phyloP scores from a whole-genome alignment of 2,329 filamentous ascomycete genomes.

The Zopfia rhizophila region DNA sequence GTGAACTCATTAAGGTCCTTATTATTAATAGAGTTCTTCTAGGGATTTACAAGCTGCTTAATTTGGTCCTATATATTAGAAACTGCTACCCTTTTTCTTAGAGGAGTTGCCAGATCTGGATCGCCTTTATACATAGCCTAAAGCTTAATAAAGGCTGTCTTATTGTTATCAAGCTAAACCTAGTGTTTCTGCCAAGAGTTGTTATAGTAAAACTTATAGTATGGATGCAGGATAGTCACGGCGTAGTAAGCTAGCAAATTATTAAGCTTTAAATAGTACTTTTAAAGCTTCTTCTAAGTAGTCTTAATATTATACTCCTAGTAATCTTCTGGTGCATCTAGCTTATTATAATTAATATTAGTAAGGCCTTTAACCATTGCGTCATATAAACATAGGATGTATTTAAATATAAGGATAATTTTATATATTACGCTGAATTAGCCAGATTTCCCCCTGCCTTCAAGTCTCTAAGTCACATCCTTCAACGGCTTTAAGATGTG shows the following conservation, averaged over 20 bases:
- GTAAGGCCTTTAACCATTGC: neutral
- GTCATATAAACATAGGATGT: constrained; percentile 1
- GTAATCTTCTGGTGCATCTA: constrained; percentile 7
- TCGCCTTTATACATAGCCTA: too few relatives aligned
- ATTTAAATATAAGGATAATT: constrained; percentile 5
- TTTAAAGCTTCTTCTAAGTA: constrained; percentile 3
- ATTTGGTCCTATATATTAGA: too few relatives aligned
- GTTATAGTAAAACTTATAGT: constrained; percentile 2
- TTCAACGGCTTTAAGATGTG: constrained; percentile 5
- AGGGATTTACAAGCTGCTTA: too few relatives aligned
- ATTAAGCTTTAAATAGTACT: constrained; percentile 6
- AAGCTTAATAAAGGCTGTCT: too few relatives aligned
- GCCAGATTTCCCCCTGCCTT: neutral
- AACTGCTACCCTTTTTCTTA: too few relatives aligned
- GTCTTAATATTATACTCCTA: constrained; percentile 1
- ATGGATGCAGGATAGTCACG: neutral
- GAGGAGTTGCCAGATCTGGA: too few relatives aligned
- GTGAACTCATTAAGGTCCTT: too few relatives aligned
- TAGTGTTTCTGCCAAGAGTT: neutral
- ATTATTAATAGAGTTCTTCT: too few relatives aligned
- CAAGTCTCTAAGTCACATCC: constrained; percentile 4
- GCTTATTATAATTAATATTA: constrained; percentile 2
- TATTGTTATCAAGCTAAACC: too few relatives aligned
- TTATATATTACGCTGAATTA: constrained; percentile 5
- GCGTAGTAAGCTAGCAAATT: constrained; percentile 1